Evolutionary conservation across 1,284 basidiomycete species (phyloP).

Genomic region (Moniliella sp.): DNA sequence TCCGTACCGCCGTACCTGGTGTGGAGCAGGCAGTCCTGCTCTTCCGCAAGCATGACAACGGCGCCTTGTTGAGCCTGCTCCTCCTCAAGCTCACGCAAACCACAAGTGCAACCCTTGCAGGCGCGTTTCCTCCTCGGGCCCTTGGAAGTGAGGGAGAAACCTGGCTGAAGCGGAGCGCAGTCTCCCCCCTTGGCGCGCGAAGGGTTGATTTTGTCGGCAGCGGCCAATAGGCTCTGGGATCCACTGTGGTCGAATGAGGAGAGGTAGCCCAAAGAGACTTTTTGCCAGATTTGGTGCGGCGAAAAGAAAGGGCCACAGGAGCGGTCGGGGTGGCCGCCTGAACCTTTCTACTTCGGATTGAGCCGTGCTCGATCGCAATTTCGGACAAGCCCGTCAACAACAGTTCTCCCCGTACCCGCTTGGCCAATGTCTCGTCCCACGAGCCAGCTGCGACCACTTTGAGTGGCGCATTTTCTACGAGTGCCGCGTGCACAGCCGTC

Average conservation of each 20-base stretch:
- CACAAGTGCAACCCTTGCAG: slow-evolving; percentile 32
- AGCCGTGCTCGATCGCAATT: too few species aligned
- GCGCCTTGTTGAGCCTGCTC: too few species aligned
- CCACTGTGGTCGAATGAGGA: slow-evolving; percentile 9
- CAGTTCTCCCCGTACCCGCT: not conserved
- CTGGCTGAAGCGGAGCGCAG: slow-evolving; percentile 7
- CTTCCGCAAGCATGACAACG: too few species aligned
- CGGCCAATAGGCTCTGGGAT: slow-evolving; percentile 14
- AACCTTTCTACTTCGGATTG: too few species aligned
- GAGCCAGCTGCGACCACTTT: not conserved
- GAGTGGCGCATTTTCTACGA: not conserved
- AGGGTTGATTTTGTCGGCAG: slow-evolving; percentile 12
- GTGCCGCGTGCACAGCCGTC: not conserved
- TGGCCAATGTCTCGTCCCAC: not conserved
- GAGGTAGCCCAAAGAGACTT: slow-evolving; percentile 26
- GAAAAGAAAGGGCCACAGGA: too few species aligned
- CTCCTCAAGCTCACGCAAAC: slow-evolving; percentile 27
- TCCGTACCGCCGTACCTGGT: too few species aligned
- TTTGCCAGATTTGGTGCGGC: slow-evolving; percentile 8
- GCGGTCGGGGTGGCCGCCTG: too few species aligned
- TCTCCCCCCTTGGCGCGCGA: slow-evolving; percentile 21
- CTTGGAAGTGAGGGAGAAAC: slow-evolving; percentile 8
- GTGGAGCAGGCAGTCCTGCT: too few species aligned
- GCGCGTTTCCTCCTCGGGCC: slow-evolving; percentile 22
- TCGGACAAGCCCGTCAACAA: not conserved